Evolutionary conservation across 139 green algal genomes (phyloP).

Genomic region (Chlamydomonas urium): DNA sequence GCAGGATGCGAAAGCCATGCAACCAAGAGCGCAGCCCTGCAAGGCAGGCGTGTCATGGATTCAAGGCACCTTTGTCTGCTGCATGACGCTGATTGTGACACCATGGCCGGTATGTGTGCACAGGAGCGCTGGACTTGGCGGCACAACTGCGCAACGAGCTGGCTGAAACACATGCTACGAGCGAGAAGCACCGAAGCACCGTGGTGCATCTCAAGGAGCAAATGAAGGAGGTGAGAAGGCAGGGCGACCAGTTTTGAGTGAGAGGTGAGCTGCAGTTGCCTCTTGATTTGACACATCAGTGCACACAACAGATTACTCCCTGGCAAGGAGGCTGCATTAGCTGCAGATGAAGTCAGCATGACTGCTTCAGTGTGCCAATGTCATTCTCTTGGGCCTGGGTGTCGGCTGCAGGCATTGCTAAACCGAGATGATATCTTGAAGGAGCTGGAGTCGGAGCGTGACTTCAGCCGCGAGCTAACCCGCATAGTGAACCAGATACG

Average conservation of each 20-base stretch:
- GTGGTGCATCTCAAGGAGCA: slow-evolving; percentile 10
- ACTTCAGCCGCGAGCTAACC: slow-evolving; percentile 12
- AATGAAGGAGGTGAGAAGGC: slow-evolving; percentile 11
- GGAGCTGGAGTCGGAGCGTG: slow-evolving; percentile 14
- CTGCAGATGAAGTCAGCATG: neutral
- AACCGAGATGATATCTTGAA: slow-evolving; percentile 12
- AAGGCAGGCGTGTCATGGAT: too few species aligned
- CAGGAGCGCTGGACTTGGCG: slow-evolving; percentile 1
- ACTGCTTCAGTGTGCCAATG: neutral
- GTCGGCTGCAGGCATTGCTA: neutral
- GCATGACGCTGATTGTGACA: too few species aligned
- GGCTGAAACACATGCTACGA: neutral
- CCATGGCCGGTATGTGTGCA: neutral
- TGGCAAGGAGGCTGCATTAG: too few species aligned
- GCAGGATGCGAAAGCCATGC: too few species aligned
- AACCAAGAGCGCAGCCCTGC: too few species aligned
- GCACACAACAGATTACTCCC: too few species aligned
- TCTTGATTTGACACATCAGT: too few species aligned
- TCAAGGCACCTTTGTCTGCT: too few species aligned
- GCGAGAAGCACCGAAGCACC: slow-evolving; percentile 5
- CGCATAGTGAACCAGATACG: slow-evolving; percentile 13
- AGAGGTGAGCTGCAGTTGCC: too few species aligned
- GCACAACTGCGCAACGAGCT: neutral
- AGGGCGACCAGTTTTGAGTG: too few species aligned
- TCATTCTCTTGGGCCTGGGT: neutral